Percentiles rank a stretch among this genome's conserved stretches.
Evolutionary conservation across 2,329 filamentous ascomycete species (phyloP).

Genomic region (Sordariomycetes sp.): DNA sequence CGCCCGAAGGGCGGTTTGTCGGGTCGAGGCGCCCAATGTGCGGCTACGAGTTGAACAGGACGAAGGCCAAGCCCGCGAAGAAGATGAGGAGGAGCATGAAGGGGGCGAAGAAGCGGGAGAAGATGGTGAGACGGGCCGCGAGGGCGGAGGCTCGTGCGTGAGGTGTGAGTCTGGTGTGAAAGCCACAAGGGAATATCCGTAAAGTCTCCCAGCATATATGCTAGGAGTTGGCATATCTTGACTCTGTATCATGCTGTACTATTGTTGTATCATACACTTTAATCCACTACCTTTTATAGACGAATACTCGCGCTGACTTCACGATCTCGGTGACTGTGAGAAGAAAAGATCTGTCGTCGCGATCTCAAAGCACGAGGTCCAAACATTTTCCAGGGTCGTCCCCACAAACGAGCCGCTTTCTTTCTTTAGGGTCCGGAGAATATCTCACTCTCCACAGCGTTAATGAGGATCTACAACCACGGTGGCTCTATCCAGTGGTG

Average conservation of each 20-base stretch:
- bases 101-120: constrained; percentile 39
- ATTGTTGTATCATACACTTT: not conserved
- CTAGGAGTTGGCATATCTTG: not conserved
- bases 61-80: constrained; percentile 11
- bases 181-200: not conserved
- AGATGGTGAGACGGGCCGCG: constrained; percentile 18
- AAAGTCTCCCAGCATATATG: not conserved
- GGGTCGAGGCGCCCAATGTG: constrained; percentile 54
- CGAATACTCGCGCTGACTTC: not conserved
- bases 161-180: not conserved
- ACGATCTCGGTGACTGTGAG: no score
- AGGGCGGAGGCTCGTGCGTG: constrained; percentile 11
- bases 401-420: no score
- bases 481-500: not conserved
- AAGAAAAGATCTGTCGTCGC: no score
- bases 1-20: constrained; percentile 72
- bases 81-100: constrained; percentile 56
- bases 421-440: no score
- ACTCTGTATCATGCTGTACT: not conserved
- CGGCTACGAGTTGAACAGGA: constrained; percentile 52
- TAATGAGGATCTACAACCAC: not conserved
- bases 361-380: no score
- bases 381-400: no score
- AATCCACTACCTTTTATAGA: not conserved
- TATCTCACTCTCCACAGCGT: not conserved